A percentile compares a stretch with the other conserved stretches of the same genome.
Evolutionary conservation across 2,329 filamentous ascomycete species (phyloP).

Genomic region (Alternaria viburni): DNA sequence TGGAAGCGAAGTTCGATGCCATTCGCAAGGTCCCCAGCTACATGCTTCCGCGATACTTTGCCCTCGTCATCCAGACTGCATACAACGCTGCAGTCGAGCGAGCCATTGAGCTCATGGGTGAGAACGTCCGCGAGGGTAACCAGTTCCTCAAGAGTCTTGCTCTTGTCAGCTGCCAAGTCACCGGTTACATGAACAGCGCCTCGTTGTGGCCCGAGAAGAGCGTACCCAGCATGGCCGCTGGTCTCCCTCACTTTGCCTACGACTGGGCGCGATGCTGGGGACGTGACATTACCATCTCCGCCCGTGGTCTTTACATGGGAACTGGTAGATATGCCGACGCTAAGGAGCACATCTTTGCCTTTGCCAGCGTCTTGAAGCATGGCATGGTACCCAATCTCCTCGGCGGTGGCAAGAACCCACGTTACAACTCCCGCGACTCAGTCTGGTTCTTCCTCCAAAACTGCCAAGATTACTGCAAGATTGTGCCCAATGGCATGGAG

Average conservation of each 20-base stretch:
- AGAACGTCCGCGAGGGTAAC: constrained; percentile 79
- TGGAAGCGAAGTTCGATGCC: constrained; percentile 83
- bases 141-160: constrained; percentile 87
- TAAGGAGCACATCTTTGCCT: constrained; percentile 91
- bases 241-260: constrained; percentile 89
- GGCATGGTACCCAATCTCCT: constrained; percentile 97
- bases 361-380: constrained; percentile 95
- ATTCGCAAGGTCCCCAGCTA: constrained; percentile 87
- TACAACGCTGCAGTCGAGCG: constrained; percentile 84
- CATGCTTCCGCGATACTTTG: constrained; percentile 90
- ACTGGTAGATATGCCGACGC: constrained; percentile 89
- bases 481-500: constrained; percentile 76
- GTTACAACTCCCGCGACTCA: constrained; percentile 95
- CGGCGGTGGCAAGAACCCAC: constrained; percentile 80
- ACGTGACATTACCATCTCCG: constrained; percentile 93
- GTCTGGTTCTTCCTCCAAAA: constrained; percentile 98
- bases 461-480: constrained; percentile 88
- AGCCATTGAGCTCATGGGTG: constrained; percentile 77
- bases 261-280: constrained; percentile 98
- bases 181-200: constrained; percentile 85
- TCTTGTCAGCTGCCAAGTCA: constrained; percentile 91
- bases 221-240: constrained; percentile 88
- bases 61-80: constrained; percentile 82
- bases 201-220: constrained; percentile 86
- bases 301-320: constrained; percentile 88